Evolutionary conservation across 148 eudicot genomes (phyloP).

Genomic region (Arbutus unedo): DNA sequence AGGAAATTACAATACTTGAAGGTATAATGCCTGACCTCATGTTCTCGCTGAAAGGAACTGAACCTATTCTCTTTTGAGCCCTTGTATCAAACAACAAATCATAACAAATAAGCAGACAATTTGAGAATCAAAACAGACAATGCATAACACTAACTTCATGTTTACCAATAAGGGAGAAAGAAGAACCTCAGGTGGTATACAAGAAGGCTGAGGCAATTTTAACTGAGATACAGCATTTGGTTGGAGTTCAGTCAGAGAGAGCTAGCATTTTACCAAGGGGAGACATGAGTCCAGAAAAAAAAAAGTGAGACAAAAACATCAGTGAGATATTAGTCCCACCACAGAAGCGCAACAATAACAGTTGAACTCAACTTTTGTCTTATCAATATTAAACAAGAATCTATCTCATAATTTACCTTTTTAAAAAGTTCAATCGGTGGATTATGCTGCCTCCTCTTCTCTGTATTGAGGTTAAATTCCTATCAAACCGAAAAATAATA

Average conservation of each 20-base stretch:
- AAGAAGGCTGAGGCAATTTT: constrained; percentile 33
- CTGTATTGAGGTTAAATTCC: constrained; percentile 75
- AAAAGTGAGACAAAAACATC: background rate
- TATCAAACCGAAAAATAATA: constrained; percentile 15
- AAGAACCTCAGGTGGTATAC: constrained; percentile 49
- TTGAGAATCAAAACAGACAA: background rate
- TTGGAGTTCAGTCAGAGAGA: constrained; percentile 63
- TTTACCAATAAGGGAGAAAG: background rate
- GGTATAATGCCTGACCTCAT: constrained; percentile 41
- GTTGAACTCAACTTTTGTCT: too few species aligned
- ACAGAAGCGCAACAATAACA: background rate
- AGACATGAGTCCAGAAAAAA: background rate
- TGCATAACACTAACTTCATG: background rate
- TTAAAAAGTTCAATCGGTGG: constrained; percentile 76
- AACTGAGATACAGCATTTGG: constrained; percentile 33
- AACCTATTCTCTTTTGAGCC: constrained; percentile 88
- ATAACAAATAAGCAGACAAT: constrained; percentile 27
- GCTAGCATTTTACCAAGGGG: constrained; percentile 35
- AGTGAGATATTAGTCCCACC: too few species aligned
- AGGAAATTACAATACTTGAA: background rate
- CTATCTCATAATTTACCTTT: constrained; percentile 40
- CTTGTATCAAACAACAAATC: constrained; percentile 41
- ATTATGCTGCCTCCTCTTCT: constrained; percentile 53
- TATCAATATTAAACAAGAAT: too few species aligned
- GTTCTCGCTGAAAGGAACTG: constrained; percentile 39